These are phyloP conservation scores for Barnettozyma wickerhamii DNA, from an alignment of 805 yeast species.

Conservation along the genomic window DNA sequence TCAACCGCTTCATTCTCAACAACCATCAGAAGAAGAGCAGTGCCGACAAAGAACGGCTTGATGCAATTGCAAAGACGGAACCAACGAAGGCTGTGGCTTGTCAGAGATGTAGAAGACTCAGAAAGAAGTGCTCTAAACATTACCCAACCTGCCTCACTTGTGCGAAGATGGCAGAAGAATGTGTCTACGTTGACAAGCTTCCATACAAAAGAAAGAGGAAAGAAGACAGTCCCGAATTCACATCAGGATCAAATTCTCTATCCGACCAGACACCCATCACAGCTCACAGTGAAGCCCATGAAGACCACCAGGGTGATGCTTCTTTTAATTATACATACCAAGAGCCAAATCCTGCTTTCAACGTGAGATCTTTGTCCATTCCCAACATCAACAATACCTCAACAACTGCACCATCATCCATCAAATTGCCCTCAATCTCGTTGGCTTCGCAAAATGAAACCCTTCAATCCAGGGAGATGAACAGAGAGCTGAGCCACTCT, in stretches of 20 bases:
- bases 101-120: constrained; percentile 8
- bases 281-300: too few species aligned
- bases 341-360: background rate
- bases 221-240: background rate
- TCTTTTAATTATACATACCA: constrained; percentile 7
- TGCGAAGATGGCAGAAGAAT: constrained; percentile 36
- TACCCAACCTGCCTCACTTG: constrained; percentile 38
- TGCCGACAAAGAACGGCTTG: constrained; percentile 1
- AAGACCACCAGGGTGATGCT: too few species aligned
- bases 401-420: background rate
- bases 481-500: background rate
- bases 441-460: background rate
- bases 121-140: constrained; percentile 12
- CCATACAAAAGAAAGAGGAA: constrained; percentile 2
- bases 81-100: constrained; percentile 8
- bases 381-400: constrained; percentile 2
- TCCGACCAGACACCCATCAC: background rate
- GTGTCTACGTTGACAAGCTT: constrained; percentile 23
- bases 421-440: constrained; percentile 7
- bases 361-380: constrained; percentile 2
- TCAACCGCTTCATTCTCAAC: constrained; percentile 16
- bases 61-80: constrained; percentile 2
- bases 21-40: constrained; percentile 12
- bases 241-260: background rate
- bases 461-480: background rate